These are phyloP conservation scores for Cytospora paraplurivora DNA, from an alignment of 2,329 filamentous ascomycete genomes.

Conservation along the genomic window DNA sequence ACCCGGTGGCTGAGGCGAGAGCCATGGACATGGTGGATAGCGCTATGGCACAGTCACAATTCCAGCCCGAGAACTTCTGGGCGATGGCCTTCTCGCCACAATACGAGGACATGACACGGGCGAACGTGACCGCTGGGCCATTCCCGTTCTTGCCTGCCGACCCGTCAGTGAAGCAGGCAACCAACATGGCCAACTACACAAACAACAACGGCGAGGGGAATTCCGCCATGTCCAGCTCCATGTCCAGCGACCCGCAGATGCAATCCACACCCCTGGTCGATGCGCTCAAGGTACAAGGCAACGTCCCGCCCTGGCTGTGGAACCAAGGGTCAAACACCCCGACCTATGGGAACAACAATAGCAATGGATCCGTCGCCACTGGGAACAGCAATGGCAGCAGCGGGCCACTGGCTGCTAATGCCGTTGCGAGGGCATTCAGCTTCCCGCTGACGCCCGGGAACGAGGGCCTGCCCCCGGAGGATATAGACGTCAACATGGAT, in stretches of 20 bases:
- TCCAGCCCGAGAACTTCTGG: constrained; percentile 42
- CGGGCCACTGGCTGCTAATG: constrained; percentile 13
- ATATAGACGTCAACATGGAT: constrained; percentile 41
- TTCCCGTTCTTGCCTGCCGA: constrained; percentile 23
- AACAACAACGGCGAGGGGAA: constrained; percentile 4
- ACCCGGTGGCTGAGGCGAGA: constrained; percentile 8
- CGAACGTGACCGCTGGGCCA: constrained; percentile 8
- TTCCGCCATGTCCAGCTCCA: constrained; percentile 8
- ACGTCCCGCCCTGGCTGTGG: constrained; percentile 59
- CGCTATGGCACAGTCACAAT: constrained; percentile 42
- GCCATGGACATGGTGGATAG: constrained; percentile 40
- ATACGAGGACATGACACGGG: constrained; percentile 24
- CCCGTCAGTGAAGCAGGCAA: constrained; percentile 31
- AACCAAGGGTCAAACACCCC: constrained; percentile 39
- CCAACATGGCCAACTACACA: constrained; percentile 24
- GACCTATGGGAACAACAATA: background rate
- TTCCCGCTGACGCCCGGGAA: constrained; percentile 27
- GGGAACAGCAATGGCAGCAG: background rate
- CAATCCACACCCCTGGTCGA: constrained; percentile 36
- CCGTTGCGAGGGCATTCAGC: constrained; percentile 14
- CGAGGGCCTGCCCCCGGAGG: constrained; percentile 31
- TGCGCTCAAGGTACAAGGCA: constrained; percentile 47
- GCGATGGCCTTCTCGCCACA: constrained; percentile 30
- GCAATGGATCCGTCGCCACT: constrained; percentile 6
- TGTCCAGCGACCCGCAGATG: constrained; percentile 15